Evolutionary conservation across 2,329 filamentous ascomycete genomes (phyloP).

Genomic region (Alternaria arbusti): DNA sequence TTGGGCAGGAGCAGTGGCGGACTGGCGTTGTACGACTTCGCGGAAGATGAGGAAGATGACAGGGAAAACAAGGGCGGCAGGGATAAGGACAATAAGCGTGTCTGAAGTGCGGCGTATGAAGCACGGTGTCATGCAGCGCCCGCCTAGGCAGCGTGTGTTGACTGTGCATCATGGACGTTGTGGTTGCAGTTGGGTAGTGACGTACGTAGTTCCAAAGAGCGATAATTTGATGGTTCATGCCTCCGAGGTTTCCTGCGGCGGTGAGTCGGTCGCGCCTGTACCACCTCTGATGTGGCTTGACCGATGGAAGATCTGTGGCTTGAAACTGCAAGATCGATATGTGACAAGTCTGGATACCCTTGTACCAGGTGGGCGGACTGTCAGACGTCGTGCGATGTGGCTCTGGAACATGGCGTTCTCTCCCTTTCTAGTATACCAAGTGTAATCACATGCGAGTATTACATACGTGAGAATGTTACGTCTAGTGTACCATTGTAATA

Average conservation of each 20-base stretch:
- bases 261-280: too few species aligned
- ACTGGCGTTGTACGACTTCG: not conserved
- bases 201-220: not conserved
- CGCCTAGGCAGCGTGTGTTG: not conserved
- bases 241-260: too few species aligned
- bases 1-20: not conserved
- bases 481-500: not conserved
- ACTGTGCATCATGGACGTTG: not conserved
- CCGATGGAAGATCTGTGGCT: too few species aligned
- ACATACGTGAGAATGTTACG: too few species aligned
- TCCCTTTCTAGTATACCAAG: rapidly evolving
- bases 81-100: not conserved
- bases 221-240: too few species aligned
- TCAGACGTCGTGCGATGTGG: not conserved
- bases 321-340: not conserved
- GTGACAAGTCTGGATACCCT: not conserved
- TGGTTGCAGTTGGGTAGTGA: not conserved
- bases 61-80: not conserved
- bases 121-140: not conserved
- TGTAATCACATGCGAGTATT: not conserved
- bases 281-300: too few species aligned
- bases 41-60: not conserved
- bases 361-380: not conserved
- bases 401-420: not conserved
- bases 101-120: not conserved